Evolutionary conservation across 192 early-diverging fungal genomes (phyloP), one percentile per base, ranked within the genome.

Genomic region (Gaertneriomyces sp.): DNA sequence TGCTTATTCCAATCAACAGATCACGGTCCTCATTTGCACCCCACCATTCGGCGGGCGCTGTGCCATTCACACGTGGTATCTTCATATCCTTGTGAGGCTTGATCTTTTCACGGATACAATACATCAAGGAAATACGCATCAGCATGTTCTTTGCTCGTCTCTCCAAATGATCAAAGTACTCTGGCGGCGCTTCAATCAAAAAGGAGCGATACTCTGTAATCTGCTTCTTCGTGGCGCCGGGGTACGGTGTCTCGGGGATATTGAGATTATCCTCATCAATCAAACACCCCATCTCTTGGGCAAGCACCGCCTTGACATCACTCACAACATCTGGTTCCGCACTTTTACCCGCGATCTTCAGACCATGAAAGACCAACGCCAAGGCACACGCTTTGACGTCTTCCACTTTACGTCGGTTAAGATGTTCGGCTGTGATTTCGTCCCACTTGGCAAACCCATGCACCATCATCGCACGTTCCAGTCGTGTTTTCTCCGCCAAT

Each of bases 21-120:
- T 92, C 88, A 17, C 87, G 84, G 58, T 93, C 92, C 73, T 92
- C 87, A 33, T 85, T 74, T 9, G 81, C 52, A 38, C 89, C 89
- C 92, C 92, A 93, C 80, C 77, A 86, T 6, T 67, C 44, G 2
- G 74, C 74, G 7, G 79, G 77, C 11, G 79, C 71, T 16, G 71
- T 73, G n/a, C 86, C 85, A 42, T 81, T 74, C 7, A 93, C 78
- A 50, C 81, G 76, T 0, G 91, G 91, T 69, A 93, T 88, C 3
- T 64, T 54, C 60, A 86, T 80, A 45, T 80, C 82, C 82, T 64
- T 85, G 7, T 60, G 77, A 14, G 90, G 90, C 9, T 81, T 80
- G 62, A 90, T 84, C 70, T 83, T 76, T 53, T 88, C 78, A 1
- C 89, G 85, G 55, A 93, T 87, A 6, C 79, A 77, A 69, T 90